These are phyloP conservation scores for Fusarium pilosicola DNA, from an alignment of 2,329 filamentous ascomycete species.

Conservation along the genomic window DNA sequence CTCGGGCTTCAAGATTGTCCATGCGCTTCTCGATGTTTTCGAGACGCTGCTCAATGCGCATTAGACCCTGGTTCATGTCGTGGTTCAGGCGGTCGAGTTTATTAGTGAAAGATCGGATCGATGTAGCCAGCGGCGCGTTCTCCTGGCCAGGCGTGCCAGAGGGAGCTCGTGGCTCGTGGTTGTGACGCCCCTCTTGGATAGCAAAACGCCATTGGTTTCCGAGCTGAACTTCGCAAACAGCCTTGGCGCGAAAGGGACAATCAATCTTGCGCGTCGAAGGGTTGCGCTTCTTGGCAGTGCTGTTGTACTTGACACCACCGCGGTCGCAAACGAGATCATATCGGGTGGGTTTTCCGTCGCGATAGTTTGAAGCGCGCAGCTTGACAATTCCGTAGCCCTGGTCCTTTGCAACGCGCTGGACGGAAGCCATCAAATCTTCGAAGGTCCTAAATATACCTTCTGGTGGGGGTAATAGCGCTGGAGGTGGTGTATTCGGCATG, in stretches of 20 bases:
- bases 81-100: constrained; percentile 69
- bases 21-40: constrained; percentile 66
- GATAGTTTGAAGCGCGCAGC: constrained; percentile 70
- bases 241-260: constrained; percentile 71
- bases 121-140: constrained; percentile 67
- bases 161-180: constrained; percentile 68
- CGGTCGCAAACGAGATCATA: constrained; percentile 72
- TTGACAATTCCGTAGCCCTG: constrained; percentile 72
- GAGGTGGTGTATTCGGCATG: constrained; percentile 60
- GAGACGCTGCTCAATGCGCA: constrained; percentile 60
- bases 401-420: constrained; percentile 69
- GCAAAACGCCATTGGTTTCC: constrained; percentile 73
- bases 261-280: constrained; percentile 72
- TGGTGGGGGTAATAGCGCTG: constrained; percentile 63
- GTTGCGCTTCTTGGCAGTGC: constrained; percentile 72
- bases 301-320: constrained; percentile 72
- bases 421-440: constrained; percentile 66
- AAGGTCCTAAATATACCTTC: constrained; percentile 70
- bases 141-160: constrained; percentile 65
- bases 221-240: constrained; percentile 70
- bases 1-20: constrained; percentile 61
- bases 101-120: constrained; percentile 66
- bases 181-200: constrained; percentile 68
- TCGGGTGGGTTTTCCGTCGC: constrained; percentile 69
- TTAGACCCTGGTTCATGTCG: constrained; percentile 64